Percentiles rank a stretch among this genome's conserved stretches.
Evolutionary conservation across 2,329 filamentous ascomycete genomes (phyloP).

Genomic region (Pseudocercospora eumusae): DNA sequence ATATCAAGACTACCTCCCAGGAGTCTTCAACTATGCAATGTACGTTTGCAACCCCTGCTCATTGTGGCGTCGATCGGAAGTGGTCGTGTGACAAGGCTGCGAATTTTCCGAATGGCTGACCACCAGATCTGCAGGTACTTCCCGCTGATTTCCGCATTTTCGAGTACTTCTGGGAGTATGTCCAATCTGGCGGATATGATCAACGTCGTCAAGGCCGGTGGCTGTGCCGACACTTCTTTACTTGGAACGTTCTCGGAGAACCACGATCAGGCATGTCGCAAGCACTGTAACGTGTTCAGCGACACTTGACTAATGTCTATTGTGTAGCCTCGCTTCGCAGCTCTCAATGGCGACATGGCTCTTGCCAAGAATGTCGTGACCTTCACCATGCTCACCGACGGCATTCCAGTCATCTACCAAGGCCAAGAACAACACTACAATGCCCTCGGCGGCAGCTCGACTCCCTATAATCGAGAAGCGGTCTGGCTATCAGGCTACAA

Average conservation of each 20-base stretch:
- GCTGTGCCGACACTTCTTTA: constrained; percentile 43
- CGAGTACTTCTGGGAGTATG: constrained; percentile 42
- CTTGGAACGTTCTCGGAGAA: constrained; percentile 46
- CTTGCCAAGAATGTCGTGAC: constrained; percentile 63
- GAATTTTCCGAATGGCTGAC: constrained; percentile 15
- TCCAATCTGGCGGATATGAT: constrained; percentile 41
- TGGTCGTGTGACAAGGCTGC: not conserved
- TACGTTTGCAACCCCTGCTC: constrained; percentile 30
- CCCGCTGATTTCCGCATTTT: constrained; percentile 42
- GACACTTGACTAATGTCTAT: not conserved
- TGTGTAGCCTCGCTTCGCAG: constrained; percentile 45
- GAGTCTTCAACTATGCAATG: constrained; percentile 53
- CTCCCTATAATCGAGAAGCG: constrained; percentile 47
- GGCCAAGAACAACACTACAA: constrained; percentile 55
- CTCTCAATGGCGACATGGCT: constrained; percentile 54
- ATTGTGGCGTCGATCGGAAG: constrained; percentile 9
- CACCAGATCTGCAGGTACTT: constrained; percentile 38
- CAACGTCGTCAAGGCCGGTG: constrained; percentile 35
- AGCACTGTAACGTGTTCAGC: too few species aligned
- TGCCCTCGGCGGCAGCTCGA: constrained; percentile 35
- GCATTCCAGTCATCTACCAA: constrained; percentile 66
- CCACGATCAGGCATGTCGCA: constrained; percentile 33
- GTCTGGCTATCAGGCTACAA: constrained; percentile 48
- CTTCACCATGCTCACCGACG: constrained; percentile 62
- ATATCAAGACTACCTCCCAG: constrained; percentile 48